Evolutionary conservation across 768 basidiomycete species (phyloP).

Genomic region (Rhodotorula paludigena): DNA sequence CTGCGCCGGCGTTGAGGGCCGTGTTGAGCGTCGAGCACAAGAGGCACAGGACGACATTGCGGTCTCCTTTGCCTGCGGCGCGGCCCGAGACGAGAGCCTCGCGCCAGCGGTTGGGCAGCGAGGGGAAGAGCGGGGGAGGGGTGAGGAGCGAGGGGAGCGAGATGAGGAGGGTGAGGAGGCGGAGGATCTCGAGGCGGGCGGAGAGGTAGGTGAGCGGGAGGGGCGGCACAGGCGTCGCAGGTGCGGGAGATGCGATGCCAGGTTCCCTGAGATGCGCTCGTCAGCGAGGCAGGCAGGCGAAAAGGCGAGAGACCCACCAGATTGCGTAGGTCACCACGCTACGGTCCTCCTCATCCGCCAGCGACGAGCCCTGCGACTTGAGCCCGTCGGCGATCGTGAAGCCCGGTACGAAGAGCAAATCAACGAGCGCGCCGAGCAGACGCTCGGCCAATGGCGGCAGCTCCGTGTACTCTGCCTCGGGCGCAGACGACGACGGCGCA

Average conservation of each 20-base stretch:
- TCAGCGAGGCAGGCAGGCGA: not conserved
- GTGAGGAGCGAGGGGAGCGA: slow-evolving; percentile 54
- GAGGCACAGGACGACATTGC: slow-evolving; percentile 70
- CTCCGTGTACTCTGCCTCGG: slow-evolving; percentile 48
- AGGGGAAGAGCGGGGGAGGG: slow-evolving; percentile 75
- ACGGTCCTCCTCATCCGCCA: slow-evolving; percentile 62
- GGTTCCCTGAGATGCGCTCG: slow-evolving; percentile 65
- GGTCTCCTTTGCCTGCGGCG: slow-evolving; percentile 40
- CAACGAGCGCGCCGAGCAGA: slow-evolving; percentile 71
- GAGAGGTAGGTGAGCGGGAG: slow-evolving; percentile 59
- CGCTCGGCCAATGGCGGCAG: slow-evolving; percentile 75
- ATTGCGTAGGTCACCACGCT: slow-evolving; percentile 82
- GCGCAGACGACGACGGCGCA: slow-evolving; percentile 11
- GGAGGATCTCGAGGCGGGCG: slow-evolving; percentile 83
- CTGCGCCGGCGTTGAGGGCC: slow-evolving; percentile 47
- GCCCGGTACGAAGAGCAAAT: slow-evolving; percentile 86
- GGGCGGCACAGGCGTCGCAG: slow-evolving; percentile 80
- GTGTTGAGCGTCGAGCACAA: slow-evolving; percentile 92
- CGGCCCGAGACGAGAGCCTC: slow-evolving; percentile 18
- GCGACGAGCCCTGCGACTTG: slow-evolving; percentile 46
- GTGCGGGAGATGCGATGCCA: slow-evolving; percentile 78
- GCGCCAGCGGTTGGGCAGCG: slow-evolving; percentile 51
- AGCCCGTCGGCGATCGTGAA: slow-evolving; percentile 73
- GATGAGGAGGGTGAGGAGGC: slow-evolving; percentile 77
- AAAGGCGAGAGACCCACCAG: slow-evolving; percentile 57